Conservation (phyloP, 2,329 filamentous ascomycete species). For the Bimuria novae-zelandiae region DNA sequence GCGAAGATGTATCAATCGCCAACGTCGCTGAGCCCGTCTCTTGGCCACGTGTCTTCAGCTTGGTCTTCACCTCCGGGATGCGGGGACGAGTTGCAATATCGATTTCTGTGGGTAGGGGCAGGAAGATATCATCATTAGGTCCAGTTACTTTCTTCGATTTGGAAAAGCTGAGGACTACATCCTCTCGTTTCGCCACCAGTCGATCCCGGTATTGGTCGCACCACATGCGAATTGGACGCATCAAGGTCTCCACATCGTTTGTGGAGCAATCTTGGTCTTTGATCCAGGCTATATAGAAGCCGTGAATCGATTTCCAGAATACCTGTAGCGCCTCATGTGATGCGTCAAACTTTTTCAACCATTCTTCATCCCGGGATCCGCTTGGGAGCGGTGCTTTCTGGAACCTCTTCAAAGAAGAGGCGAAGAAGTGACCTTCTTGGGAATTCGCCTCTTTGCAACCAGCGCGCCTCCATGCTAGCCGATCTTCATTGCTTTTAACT, state of each 20-base stretch:
- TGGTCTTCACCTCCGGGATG: background rate
- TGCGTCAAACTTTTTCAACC: slow-evolving; percentile 11
- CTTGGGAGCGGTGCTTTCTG: background rate
- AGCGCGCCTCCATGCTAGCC: slow-evolving; percentile 11
- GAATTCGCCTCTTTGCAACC: background rate
- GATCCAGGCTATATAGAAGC: too few relatives aligned
- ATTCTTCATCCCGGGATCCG: slow-evolving; percentile 6
- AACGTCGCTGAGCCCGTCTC: too few relatives aligned
- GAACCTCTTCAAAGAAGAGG: background rate
- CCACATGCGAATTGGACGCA: too few relatives aligned
- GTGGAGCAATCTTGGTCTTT: slow-evolving; percentile 10
- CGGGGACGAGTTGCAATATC: background rate
- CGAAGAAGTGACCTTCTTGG: background rate
- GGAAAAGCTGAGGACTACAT: slow-evolving; percentile 7
- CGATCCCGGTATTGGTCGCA: too few relatives aligned
- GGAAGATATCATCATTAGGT: slow-evolving; percentile 8
- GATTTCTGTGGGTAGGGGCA: background rate
- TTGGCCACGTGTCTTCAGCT: slow-evolving; percentile 12
- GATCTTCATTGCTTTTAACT: slow-evolving; percentile 12
- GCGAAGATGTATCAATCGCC: too few relatives aligned
- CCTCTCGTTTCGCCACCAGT: slow-evolving; percentile 7
- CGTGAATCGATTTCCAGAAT: too few relatives aligned
- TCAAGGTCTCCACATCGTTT: too few relatives aligned
- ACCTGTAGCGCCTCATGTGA: slow-evolving; percentile 5
- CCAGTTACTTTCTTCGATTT: background rate